A percentile compares a stretch with the other conserved stretches of the same genome.
Evolutionary conservation across 2,329 filamentous ascomycete genomes (phyloP).

Genomic region (Magnaporthiopsis incrustans): DNA sequence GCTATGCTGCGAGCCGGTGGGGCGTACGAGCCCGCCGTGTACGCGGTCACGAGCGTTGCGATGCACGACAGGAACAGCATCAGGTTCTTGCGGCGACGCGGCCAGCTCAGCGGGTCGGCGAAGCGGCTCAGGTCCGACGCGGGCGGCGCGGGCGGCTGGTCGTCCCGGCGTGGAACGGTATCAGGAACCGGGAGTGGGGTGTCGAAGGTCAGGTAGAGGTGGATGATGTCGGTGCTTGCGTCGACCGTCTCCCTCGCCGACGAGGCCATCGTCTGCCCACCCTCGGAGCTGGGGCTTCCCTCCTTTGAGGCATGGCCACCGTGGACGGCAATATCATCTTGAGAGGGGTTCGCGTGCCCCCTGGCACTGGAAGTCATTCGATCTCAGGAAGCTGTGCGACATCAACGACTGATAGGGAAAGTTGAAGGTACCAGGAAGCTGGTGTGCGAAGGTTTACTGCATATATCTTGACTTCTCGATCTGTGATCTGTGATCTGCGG

Average conservation of each 20-base stretch:
- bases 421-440: neutral
- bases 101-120: conserved; percentile 67
- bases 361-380: neutral
- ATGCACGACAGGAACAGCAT: conserved; percentile 67
- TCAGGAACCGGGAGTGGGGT: conserved; percentile 26
- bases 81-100: conserved; percentile 56
- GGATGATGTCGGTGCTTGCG: conserved; percentile 1
- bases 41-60: conserved; percentile 71
- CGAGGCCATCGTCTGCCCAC: neutral
- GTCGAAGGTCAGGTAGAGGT: conserved; percentile 32
- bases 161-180: conserved; percentile 3
- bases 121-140: conserved; percentile 60
- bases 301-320: neutral
- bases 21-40: conserved; percentile 73
- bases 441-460: neutral
- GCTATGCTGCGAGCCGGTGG: conserved; percentile 60
- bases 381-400: neutral
- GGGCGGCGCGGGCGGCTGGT: conserved; percentile 16
- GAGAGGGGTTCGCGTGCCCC: neutral
- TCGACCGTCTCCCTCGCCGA: neutral
- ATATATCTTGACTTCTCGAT: neutral
- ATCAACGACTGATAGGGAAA: neutral
- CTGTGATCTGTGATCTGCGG: neutral
- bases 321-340: neutral
- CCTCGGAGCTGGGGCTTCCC: neutral